Evolutionary conservation across 2,329 filamentous ascomycete species (phyloP), one percentile per base, ranked within the genome.

Genomic region (Teratosphaeria viscida): DNA sequence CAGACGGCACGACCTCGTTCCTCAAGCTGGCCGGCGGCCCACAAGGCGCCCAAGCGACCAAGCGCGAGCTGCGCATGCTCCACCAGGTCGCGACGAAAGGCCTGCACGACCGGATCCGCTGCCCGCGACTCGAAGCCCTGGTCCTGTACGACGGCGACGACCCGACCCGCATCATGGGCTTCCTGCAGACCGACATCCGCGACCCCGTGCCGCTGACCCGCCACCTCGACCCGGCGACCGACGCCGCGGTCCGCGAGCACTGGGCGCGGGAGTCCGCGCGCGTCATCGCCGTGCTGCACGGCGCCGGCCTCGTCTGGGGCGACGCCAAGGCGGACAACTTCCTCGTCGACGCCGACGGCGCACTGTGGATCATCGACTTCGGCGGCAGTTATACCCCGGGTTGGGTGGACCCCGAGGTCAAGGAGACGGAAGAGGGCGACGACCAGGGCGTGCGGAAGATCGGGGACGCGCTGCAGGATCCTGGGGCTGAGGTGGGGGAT

Each of bases 241-340:
- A 69, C 2, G 65, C 70, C 56, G 59, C 65, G n/a, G 67, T 70
- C 49, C 68, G 71, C 8, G 65, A 65, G 39, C 56, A 63, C 32
- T 73, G 71, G 71, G 69, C 71, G 1, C 59, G 60, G 6, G 69
- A 72, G 37, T 63, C 66, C 1, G 62, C 65, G 16, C 61, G 66
- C 26, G 68, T 70, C 61, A 62, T 58, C n/a, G 55, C 60, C 16
- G 60, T 66, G 16, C 67, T 75, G 23, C 73, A 76, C 60, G 64
- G 69, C 34, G 59, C 70, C 37, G 62, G 64, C 14, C 70, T 76
- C 26, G 62, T 74, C 2, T 76, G 73, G 73, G 73, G 74, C 14
- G 73, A 76, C 56, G 73, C 71, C 1, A 75, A 76, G 63, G 70
- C 73, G 6, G 73, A 74, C 58, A 76, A 76, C 53, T 73, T 76